These are phyloP conservation scores for Didymella keratinophila DNA, from an alignment of 2,329 filamentous ascomycete species.

Conservation along the genomic window DNA sequence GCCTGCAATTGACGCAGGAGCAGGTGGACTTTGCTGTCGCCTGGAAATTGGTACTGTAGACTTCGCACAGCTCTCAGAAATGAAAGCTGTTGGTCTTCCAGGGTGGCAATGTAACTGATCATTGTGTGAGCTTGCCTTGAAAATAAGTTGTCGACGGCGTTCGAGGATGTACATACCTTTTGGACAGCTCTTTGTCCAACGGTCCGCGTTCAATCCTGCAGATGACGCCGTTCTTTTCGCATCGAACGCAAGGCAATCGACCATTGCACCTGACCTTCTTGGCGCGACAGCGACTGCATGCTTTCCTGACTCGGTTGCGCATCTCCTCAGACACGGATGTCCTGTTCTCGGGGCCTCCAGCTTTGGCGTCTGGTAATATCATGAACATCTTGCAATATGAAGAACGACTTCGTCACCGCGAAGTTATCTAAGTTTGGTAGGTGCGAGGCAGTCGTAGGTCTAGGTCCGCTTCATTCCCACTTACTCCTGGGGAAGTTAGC, in stretches of 20 bases:
- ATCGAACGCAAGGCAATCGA: not conserved
- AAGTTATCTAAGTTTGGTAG: not conserved
- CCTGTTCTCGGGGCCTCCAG: not conserved
- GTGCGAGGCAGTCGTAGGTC: not conserved
- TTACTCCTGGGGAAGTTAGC: not conserved
- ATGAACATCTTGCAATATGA: not conserved
- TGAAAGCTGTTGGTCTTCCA: not conserved
- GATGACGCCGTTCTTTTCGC: not conserved
- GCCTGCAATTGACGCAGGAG: not conserved
- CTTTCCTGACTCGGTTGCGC: not conserved
- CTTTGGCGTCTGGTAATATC: not conserved
- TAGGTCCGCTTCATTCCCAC: not conserved
- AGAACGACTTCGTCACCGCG: not conserved
- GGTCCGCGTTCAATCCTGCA: not conserved
- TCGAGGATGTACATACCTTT: not conserved
- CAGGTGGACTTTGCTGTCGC: not conserved
- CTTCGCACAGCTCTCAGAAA: not conserved
- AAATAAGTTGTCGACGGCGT: not conserved
- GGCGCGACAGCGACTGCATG: not conserved
- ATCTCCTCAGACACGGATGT: not conserved
- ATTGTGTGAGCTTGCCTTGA: not conserved
- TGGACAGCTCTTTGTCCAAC: not conserved
- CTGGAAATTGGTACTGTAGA: not conserved
- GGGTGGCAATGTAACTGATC: not conserved
- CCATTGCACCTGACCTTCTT: not conserved